Evolutionary conservation across 2,329 filamentous ascomycete genomes (phyloP), one percentile per base, ranked within the genome.

Genomic region (Intubia oerlemansii): DNA sequence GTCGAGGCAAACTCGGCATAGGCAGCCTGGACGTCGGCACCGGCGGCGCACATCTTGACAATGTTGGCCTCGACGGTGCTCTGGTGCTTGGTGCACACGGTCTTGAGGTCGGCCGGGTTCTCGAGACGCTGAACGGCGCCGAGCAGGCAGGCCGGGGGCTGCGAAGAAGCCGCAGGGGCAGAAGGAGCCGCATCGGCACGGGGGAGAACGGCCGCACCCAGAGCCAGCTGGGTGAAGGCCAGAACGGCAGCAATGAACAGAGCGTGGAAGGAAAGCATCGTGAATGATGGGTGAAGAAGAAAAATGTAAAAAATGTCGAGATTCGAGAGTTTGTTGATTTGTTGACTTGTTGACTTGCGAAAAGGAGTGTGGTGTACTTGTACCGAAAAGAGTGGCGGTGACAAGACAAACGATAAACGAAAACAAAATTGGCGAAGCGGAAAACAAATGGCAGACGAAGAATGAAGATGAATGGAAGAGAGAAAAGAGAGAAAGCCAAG

Each of bases 111-210:
- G 28, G 21, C 30, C 24, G 33, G 33, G 30, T 32, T 28, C 16
- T 30, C 27, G 9, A 32, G 30, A 8, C 12, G 12, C 31, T 35
- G 27, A 22, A 35, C 17, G 25, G 33, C 33, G 25, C 25, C 33
- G 20, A 35, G 28, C 13, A 35, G 33, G 23, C 33, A 35, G 22
- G 25, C 33, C 2, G 33, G 33, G n/a, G 30, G 27, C n/a, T 16
- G 17, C n/a, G n/a, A n/a, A n/a, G n/a, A n/a, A n/a, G n/a, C n/a
- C n/a, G n/a, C n/a, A n/a, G n/a, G n/a, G n/a, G n/a, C n/a, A n/a
- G n/a, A n/a, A n/a, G n/a, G n/a, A n/a, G n/a, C n/a, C n/a, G n/a
- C n/a, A n/a, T n/a, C n/a, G n/a, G n/a, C n/a, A n/a, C n/a, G n/a
- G n/a, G n/a, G n/a, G n/a, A n/a, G n/a, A n/a, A n/a, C n/a, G n/a